These are phyloP conservation scores for Tricholoma bakamatsutake DNA, from an alignment of 768 basidiomycete genomes.

Conservation along the genomic window DNA sequence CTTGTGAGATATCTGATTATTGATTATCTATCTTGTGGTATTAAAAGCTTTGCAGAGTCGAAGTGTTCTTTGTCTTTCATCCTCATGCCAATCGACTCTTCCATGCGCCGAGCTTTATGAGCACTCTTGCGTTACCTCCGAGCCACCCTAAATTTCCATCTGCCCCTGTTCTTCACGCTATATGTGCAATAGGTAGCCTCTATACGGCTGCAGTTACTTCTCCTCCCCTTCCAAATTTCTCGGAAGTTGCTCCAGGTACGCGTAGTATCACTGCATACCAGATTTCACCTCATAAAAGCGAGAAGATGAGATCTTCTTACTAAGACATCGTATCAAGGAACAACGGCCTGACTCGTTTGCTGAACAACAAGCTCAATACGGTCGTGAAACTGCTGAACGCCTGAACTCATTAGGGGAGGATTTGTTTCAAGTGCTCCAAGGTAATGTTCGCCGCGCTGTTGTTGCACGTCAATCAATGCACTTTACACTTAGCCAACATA, in stretches of 20 bases:
- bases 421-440: conserved; percentile 57
- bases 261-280: not conserved
- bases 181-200: conserved; percentile 73
- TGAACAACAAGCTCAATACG: conserved; percentile 54
- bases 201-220: conserved; percentile 67
- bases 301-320: conserved; percentile 50
- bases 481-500: conserved; percentile 41
- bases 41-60: conserved; percentile 39
- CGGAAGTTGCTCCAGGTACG: conserved; percentile 40
- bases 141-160: conserved; percentile 71
- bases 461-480: not conserved
- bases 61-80: conserved; percentile 75
- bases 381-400: conserved; percentile 44
- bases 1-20: conserved; percentile 38
- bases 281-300: conserved; percentile 1
- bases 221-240: conserved; percentile 45
- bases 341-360: conserved; percentile 55
- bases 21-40: not conserved
- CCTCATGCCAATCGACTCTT: conserved; percentile 70
- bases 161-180: conserved; percentile 71
- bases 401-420: conserved; percentile 46
- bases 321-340: conserved; percentile 38
- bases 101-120: conserved; percentile 60
- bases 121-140: conserved; percentile 57
- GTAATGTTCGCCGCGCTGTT: conserved; percentile 26